Percentiles rank a stretch among this genome's conserved stretches.
Evolutionary conservation across 257 asterid species (phyloP).

Genomic region (Solanum sparsipilum): DNA sequence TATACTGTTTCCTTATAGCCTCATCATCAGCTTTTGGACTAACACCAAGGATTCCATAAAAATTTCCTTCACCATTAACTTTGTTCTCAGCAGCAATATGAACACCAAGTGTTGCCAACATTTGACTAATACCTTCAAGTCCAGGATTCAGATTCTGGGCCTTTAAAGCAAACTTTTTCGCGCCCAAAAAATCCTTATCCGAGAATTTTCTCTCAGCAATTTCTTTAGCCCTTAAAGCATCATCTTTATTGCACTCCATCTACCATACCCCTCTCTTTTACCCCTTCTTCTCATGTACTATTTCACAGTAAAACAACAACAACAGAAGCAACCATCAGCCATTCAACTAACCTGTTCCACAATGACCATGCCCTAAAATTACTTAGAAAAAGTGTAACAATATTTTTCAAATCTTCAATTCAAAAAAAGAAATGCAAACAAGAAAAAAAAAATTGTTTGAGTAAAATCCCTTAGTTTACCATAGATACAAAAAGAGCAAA

Average conservation of each 20-base stretch:
- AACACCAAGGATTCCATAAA: constrained; percentile 69
- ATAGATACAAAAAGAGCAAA: background rate
- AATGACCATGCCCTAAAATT: background rate
- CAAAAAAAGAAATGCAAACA: background rate
- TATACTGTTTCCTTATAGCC: constrained; percentile 47
- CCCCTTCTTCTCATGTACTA: constrained; percentile 16
- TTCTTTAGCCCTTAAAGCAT: constrained; percentile 68
- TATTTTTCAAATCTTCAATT: background rate
- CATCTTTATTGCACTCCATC: constrained; percentile 84
- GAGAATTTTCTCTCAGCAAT: constrained; percentile 47
- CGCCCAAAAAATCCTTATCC: constrained; percentile 50
- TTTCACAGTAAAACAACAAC: background rate
- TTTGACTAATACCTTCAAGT: constrained; percentile 61
- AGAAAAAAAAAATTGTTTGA: background rate
- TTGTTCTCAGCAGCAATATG: constrained; percentile 50
- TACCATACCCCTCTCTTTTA: constrained; percentile 18
- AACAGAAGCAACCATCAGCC: background rate
- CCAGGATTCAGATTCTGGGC: constrained; percentile 55
- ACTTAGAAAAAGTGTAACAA: background rate
- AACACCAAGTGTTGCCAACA: constrained; percentile 54
- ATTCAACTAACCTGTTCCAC: background rate
- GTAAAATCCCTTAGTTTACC: background rate
- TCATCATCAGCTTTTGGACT: constrained; percentile 60
- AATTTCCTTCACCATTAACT: constrained; percentile 39
- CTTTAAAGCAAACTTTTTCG: constrained; percentile 55